Conservation (phyloP, 1,284 basidiomycete genomes). For the Earliella scabrosa region DNA sequence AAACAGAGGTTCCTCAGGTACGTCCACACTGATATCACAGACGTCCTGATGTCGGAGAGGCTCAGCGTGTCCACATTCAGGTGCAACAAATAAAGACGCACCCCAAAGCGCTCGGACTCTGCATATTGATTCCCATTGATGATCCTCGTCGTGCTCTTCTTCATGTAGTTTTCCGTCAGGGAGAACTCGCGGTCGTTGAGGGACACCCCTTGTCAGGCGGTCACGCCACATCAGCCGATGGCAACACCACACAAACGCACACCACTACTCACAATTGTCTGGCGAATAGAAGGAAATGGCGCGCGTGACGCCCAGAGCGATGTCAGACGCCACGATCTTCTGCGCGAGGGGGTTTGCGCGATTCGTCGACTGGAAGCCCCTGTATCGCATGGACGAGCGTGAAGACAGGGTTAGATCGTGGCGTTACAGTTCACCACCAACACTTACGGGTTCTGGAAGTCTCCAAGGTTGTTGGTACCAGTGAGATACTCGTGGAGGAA, state of each 20-base stretch:
- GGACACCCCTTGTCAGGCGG: no score
- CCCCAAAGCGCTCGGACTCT: slow-evolving; percentile 63
- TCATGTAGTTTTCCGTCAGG: slow-evolving; percentile 50
- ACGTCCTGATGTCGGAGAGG: slow-evolving; percentile 31
- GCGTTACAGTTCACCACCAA: neutral
- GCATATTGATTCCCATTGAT: slow-evolving; percentile 53
- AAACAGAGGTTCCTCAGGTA: slow-evolving; percentile 56
- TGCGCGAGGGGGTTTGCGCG: slow-evolving; percentile 60
- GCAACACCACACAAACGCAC: no score
- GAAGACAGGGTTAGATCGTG: no score
- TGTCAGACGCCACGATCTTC: slow-evolving; percentile 57
- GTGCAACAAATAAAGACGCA: slow-evolving; percentile 29
- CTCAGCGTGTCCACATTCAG: neutral
- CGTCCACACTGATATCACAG: slow-evolving; percentile 44
- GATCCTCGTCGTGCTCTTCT: slow-evolving; percentile 46
- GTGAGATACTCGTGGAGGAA: slow-evolving; percentile 63
- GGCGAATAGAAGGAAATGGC: slow-evolving; percentile 48
- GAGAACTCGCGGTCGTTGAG: slow-evolving; percentile 13
- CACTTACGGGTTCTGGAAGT: slow-evolving; percentile 54
- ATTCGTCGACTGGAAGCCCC: slow-evolving; percentile 56
- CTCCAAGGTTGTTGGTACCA: slow-evolving; percentile 40
- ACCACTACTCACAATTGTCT: slow-evolving; percentile 51
- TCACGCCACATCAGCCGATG: no score
- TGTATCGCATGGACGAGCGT: slow-evolving; percentile 26
- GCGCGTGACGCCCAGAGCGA: slow-evolving; percentile 45